These are phyloP conservation scores for Haematococcus lacustris DNA, from an alignment of 139 green algal genomes.

Conservation along the genomic window DNA sequence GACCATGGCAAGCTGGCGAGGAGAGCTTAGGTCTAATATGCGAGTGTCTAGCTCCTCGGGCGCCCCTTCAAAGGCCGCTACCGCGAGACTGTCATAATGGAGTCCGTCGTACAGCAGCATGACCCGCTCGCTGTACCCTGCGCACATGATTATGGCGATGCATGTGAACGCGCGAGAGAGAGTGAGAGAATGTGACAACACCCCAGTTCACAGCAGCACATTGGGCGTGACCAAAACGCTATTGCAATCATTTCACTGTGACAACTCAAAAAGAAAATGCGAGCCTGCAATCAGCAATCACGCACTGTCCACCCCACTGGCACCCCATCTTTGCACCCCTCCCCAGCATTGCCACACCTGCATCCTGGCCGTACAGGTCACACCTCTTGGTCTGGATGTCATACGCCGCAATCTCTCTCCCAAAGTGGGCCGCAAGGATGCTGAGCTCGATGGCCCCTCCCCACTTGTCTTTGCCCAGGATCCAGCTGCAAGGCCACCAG, in stretches of 20 bases:
- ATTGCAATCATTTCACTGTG: too few relatives aligned
- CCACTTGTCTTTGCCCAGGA: conserved; percentile 52
- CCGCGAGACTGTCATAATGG: conserved; percentile 77
- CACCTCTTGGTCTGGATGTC: conserved; percentile 80
- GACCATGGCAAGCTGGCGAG: conserved; percentile 17
- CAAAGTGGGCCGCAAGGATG: conserved; percentile 72
- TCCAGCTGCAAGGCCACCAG: conserved; percentile 44
- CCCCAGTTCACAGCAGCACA: too few relatives aligned
- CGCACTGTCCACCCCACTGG: too few relatives aligned
- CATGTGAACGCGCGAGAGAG: too few relatives aligned
- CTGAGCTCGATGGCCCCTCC: conserved; percentile 93
- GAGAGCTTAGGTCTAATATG: conserved; percentile 5
- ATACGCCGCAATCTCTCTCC: conserved; percentile 81
- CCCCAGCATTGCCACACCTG: too few relatives aligned
- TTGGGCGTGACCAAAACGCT: too few relatives aligned
- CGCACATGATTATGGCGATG: background rate
- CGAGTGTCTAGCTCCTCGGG: conserved; percentile 82
- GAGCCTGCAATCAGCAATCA: too few relatives aligned
- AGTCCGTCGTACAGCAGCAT: conserved; percentile 66
- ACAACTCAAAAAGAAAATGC: too few relatives aligned
- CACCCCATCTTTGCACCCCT: too few relatives aligned
- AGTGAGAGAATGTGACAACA: too few relatives aligned
- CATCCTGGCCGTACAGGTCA: conserved; percentile 74
- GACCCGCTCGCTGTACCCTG: conserved; percentile 40
- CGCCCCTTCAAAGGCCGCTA: conserved; percentile 53